phyloP scores from a whole-genome alignment of 768 basidiomycete genomes.

The Mycena rosella region DNA sequence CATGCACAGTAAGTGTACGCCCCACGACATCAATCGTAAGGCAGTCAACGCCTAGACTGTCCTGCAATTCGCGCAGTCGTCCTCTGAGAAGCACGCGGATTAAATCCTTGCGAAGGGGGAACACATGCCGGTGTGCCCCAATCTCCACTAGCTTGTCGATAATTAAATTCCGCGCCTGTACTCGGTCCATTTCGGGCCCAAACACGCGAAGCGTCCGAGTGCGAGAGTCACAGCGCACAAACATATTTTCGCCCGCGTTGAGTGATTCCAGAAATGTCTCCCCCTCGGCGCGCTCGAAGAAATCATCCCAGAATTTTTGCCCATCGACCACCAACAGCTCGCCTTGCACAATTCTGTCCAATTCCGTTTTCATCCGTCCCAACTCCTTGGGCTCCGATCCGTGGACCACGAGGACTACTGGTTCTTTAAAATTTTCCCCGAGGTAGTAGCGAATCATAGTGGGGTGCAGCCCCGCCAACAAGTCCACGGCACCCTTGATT shows the following conservation, averaged over 20 bases:
- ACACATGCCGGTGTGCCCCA: constrained; percentile 47
- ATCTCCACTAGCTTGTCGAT: constrained; percentile 57
- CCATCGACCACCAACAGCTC: constrained; percentile 49
- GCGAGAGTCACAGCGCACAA: constrained; percentile 56
- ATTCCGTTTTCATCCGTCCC: constrained; percentile 49
- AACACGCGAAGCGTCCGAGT: constrained; percentile 53
- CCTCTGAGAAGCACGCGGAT: constrained; percentile 57
- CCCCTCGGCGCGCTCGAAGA: constrained; percentile 59
- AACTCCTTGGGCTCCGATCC: constrained; percentile 52
- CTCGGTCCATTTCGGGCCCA: constrained; percentile 50
- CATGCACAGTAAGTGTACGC: constrained; percentile 58
- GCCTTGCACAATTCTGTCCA: constrained; percentile 57
- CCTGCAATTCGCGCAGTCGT: constrained; percentile 52
- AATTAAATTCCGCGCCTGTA: constrained; percentile 47
- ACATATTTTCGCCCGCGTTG: constrained; percentile 48
- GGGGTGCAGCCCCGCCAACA: constrained; percentile 42
- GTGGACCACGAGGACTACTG: constrained; percentile 55
- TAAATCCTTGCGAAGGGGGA: constrained; percentile 49
- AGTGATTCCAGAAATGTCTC: constrained; percentile 51
- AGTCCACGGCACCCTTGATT: constrained; percentile 53
- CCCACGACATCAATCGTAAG: constrained; percentile 57
- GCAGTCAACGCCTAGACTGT: constrained; percentile 55
- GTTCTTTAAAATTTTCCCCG: constrained; percentile 39
- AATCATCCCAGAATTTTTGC: constrained; percentile 59
- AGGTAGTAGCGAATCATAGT: constrained; percentile 53